Conservation (phyloP, 306 rosid genomes). For the Pyrus communis region DNA sequence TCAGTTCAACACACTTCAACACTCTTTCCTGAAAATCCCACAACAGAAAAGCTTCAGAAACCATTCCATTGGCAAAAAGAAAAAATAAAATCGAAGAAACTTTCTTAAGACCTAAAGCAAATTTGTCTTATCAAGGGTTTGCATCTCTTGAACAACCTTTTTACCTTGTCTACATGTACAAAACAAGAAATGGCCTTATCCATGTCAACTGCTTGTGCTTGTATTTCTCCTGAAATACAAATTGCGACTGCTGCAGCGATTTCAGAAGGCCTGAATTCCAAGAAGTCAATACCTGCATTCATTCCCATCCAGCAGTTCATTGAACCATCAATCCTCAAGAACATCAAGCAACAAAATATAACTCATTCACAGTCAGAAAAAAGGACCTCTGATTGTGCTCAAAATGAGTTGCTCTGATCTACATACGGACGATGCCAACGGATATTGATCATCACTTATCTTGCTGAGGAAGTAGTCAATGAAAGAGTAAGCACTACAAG, state of each 20-base stretch:
- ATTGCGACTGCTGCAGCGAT: conserved; percentile 78
- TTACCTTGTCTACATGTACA: conserved; percentile 51
- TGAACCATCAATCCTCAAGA: conserved; percentile 30
- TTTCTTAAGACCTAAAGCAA: conserved; percentile 5
- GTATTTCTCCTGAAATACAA: conserved; percentile 34
- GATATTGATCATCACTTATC: conserved; percentile 25
- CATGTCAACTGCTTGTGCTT: conserved; percentile 34
- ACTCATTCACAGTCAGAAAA: conserved; percentile 8
- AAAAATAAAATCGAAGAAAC: conserved; percentile 8
- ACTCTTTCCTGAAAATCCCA: conserved; percentile 58
- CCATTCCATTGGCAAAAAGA: neutral
- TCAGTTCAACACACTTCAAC: conserved; percentile 61
- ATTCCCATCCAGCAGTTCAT: conserved; percentile 26
- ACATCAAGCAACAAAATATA: conserved; percentile 5
- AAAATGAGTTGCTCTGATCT: conserved; percentile 42
- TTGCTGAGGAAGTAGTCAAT: conserved; percentile 53
- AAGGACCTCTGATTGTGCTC: conserved; percentile 42
- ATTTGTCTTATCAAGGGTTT: neutral
- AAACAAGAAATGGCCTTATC: conserved; percentile 43
- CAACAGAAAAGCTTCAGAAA: conserved; percentile 7
- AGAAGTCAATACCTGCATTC: conserved; percentile 73
- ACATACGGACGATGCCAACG: conserved; percentile 11
- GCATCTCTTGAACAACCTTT: neutral
- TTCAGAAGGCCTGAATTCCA: conserved; percentile 83
- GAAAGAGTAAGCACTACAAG: conserved; percentile 58